Evolutionary conservation across 768 basidiomycete genomes (phyloP), one percentile per base, ranked within the genome.

Genomic region (Podaxis rugospora): DNA sequence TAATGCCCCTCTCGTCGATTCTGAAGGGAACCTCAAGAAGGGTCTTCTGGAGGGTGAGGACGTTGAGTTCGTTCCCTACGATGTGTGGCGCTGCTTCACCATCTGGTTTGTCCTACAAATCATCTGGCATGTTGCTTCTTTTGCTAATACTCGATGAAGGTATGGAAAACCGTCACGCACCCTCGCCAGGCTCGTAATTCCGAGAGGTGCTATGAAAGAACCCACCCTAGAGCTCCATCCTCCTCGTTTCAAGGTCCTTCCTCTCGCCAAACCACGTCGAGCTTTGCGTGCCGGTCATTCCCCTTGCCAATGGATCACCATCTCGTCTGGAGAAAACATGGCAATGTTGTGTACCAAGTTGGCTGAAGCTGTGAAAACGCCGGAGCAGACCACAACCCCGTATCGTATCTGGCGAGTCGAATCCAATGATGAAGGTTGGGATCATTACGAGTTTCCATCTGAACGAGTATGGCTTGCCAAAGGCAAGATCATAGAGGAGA

Each of bases 191-290:
- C 80, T 78, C 16, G 87, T 94, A 53, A 83, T 93, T 63, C 72
- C 77, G 6, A 80, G 85, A 56, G 89, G 89, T 1, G 69, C 77
- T 44, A 63, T 72, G 13, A 80, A 80, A 57, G 73, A 81, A 60
- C 72, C 83, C 11, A 70, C 80, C 13, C 73, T 96, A 55, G 93
- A 96, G 73, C 78, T 93, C 40, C 81, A 82, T 59, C 92, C 92
- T 23, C 86, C 88, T 1, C 76, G 75, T 18, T 73, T 93, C 66
- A 82, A 79, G 63, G 82, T 85, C 37, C 79, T 85, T 66, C 74
- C 75, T 55, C 74, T 89, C 14, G 72, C 76, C 18, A 73, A 71
- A 55, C 69, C 71, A 39, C 63, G 68, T 6, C 57, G 50, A 52
- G 71, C 68, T 42, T 36, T 66, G 9, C 62, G 57, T 21, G 60